Percentiles rank a stretch among this genome's conserved stretches.
Evolutionary conservation across 805 yeast species (phyloP).

Genomic region (Hagleromyces aurorensis): DNA sequence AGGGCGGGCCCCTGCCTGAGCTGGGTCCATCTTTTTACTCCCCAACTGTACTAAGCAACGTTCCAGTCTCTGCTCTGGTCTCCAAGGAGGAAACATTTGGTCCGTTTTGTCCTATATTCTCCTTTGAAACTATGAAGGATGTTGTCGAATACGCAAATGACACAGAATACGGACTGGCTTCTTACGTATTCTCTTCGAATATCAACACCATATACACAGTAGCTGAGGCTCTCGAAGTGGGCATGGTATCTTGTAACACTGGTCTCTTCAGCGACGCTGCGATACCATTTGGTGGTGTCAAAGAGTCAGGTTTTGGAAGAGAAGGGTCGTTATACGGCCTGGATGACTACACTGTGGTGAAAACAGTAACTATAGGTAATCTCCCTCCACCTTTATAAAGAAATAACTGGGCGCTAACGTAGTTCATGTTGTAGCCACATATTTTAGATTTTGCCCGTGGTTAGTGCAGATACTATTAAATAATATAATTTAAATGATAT

Average conservation of each 20-base stretch:
- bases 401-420: no score
- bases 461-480: no score
- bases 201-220: slow-evolving; percentile 43
- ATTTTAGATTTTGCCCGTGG: no score
- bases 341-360: slow-evolving; percentile 50
- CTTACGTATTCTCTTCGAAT: slow-evolving; percentile 49
- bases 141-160: slow-evolving; percentile 49
- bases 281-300: slow-evolving; percentile 56
- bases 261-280: slow-evolving; percentile 50
- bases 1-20: slow-evolving; percentile 46
- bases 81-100: slow-evolving; percentile 57
- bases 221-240: slow-evolving; percentile 51
- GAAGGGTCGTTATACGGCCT: slow-evolving; percentile 59
- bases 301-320: slow-evolving; percentile 63
- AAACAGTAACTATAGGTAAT: slow-evolving; percentile 44
- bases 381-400: no score
- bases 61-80: slow-evolving; percentile 43
- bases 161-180: slow-evolving; percentile 49
- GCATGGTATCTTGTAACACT: slow-evolving; percentile 58
- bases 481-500: no score
- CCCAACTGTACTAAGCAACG: slow-evolving; percentile 48
- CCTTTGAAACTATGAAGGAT: slow-evolving; percentile 46
- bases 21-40: slow-evolving; percentile 46
- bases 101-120: slow-evolving; percentile 50
- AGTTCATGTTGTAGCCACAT: no score